Conservation (phyloP, 169 alveolate species). For the Babesia ovata region DNA sequence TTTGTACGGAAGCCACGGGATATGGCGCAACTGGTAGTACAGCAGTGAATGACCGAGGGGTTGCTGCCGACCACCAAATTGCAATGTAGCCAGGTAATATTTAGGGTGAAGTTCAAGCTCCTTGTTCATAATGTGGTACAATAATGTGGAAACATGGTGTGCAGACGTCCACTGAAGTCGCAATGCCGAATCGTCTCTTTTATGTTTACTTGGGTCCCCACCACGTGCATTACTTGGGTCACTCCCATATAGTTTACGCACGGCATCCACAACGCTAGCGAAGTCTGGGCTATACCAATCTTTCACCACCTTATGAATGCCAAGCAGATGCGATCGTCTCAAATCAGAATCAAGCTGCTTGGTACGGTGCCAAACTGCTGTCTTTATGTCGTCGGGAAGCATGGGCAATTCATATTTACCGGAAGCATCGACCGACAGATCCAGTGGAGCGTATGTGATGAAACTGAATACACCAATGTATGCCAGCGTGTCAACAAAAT, state of each 20-base stretch:
- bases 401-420: constrained; percentile 5
- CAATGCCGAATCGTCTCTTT: too few species aligned
- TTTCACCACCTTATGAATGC: background rate
- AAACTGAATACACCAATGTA: constrained; percentile 15
- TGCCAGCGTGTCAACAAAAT: background rate
- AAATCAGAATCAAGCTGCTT: background rate
- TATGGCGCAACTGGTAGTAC: constrained; percentile 9
- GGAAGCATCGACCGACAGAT: background rate
- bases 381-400: background rate
- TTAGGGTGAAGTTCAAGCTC: constrained; percentile 5
- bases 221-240: background rate
- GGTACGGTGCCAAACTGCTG: background rate
- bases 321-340: background rate
- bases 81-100: background rate
- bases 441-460: background rate
- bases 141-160: background rate
- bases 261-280: background rate
- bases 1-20: constrained; percentile 31
- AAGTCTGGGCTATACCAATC: constrained; percentile 17
- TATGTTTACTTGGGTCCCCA: background rate
- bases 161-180: background rate
- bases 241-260: background rate
- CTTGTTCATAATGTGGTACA: background rate
- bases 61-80: background rate
- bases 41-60: constrained; percentile 2